Evolutionary conservation across 805 yeast genomes (phyloP).

Genomic region (Starmerella apis): DNA sequence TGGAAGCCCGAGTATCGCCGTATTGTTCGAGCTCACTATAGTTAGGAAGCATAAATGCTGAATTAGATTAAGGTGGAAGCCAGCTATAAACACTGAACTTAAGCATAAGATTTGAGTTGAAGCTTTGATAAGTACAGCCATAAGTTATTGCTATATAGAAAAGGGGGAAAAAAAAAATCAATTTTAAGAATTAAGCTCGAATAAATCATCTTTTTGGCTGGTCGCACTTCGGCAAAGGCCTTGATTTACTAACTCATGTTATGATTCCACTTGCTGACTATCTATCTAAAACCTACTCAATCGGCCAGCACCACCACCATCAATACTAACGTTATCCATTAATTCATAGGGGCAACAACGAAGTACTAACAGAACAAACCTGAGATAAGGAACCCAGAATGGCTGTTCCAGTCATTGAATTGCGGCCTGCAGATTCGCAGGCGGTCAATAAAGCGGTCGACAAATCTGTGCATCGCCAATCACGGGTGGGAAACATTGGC

Average conservation of each 20-base stretch:
- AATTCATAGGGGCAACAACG: no score
- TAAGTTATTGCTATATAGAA: no score
- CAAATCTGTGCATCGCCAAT: conserved; percentile 10
- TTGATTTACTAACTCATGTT: neutral
- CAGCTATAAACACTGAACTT: no score
- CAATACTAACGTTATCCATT: neutral
- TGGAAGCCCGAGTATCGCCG: conserved; percentile 87
- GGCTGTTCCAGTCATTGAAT: conserved; percentile 1
- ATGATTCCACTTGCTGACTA: neutral
- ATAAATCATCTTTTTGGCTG: no score
- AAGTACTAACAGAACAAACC: no score
- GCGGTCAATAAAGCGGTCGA: conserved; percentile 8
- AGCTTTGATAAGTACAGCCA: neutral
- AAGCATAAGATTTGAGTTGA: neutral
- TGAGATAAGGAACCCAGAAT: neutral
- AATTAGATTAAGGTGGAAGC: no score
- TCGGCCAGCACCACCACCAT: neutral
- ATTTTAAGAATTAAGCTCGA: no score
- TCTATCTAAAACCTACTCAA: no score
- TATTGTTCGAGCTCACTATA: conserved; percentile 17
- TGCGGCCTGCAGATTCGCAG: conserved; percentile 9
- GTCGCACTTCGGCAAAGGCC: neutral
- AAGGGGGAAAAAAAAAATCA: no score
- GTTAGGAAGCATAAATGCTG: neutral
- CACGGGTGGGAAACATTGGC: conserved; percentile 9